Conservation (phyloP, 202 grass and related monocot genomes). For the Setaria viridis region DNA sequence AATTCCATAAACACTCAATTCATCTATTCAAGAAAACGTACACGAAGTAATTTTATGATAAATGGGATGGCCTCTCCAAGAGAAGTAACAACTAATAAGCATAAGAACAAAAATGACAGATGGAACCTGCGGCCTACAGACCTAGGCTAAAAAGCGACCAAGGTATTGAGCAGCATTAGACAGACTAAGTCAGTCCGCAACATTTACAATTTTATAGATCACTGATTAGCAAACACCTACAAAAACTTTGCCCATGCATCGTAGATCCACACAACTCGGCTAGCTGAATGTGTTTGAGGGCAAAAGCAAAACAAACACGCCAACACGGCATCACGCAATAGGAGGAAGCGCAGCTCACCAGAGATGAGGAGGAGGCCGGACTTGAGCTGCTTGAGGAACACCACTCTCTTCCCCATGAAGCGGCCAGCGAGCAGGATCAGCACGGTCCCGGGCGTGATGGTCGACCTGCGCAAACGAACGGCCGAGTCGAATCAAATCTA, state of each 20-base stretch:
- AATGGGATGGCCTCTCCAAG: not conserved
- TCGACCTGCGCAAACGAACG: conserved; percentile 52
- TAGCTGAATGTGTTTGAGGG: not conserved
- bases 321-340: not conserved
- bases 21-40: not conserved
- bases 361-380: conserved; percentile 91
- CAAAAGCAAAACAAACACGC: not conserved
- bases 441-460: conserved; percentile 89
- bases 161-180: not conserved
- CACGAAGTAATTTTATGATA: not conserved
- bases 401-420: conserved; percentile 99
- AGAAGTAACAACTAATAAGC: not conserved
- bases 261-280: not conserved
- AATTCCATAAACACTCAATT: not conserved
- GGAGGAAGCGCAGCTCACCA: conserved; percentile 44
- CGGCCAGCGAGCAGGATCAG: conserved; percentile 90
- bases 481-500: not conserved
- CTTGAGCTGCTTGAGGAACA: conserved; percentile 94
- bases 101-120: too few relatives aligned
- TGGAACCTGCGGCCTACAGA: not conserved
- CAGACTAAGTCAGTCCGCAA: not conserved
- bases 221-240: not conserved
- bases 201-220: not conserved
- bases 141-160: not conserved
- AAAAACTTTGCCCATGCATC: not conserved